phyloP scores from a whole-genome alignment of 2,329 filamentous ascomycete genomes.

The Alternaria tenuissima region DNA sequence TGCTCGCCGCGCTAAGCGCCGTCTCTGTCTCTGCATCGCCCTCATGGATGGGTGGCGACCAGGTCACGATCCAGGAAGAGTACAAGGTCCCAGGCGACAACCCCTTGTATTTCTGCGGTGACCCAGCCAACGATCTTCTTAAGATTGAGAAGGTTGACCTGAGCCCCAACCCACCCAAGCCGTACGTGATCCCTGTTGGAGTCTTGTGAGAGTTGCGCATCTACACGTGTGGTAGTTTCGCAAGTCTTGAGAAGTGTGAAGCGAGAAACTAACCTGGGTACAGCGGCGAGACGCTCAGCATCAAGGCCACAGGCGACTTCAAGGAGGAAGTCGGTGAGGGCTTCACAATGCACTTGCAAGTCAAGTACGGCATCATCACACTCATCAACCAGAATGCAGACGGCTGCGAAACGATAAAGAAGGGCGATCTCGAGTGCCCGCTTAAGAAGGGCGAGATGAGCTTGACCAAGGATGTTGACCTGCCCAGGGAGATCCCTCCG shows the following conservation, averaged over 20 bases:
- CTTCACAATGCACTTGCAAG: conserved; percentile 80
- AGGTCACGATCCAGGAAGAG: conserved; percentile 60
- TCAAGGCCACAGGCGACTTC: conserved; percentile 81
- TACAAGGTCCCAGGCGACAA: conserved; percentile 82
- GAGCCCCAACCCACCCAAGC: conserved; percentile 81
- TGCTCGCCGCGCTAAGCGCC: conserved; percentile 56
- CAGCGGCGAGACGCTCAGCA: conserved; percentile 80
- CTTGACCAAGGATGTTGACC: conserved; percentile 81
- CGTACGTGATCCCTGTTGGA: conserved; percentile 69
- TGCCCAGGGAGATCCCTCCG: conserved; percentile 87
- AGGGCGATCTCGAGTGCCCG: conserved; percentile 89
- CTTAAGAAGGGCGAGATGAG: conserved; percentile 78
- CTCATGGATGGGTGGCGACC: conserved; percentile 54
- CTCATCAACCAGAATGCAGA: conserved; percentile 83
- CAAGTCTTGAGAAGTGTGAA: not conserved
- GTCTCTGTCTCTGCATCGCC: conserved; percentile 52
- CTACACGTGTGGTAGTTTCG: not conserved
- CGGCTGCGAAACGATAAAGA: conserved; percentile 86
- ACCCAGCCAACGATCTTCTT: conserved; percentile 75
- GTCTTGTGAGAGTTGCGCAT: not conserved
- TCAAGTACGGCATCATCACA: conserved; percentile 94
- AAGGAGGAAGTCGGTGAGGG: conserved; percentile 76
- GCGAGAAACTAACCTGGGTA: conserved; percentile 8
- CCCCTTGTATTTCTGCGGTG: conserved; percentile 79
- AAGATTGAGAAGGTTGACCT: conserved; percentile 82